These are phyloP conservation scores for Calendula officinalis DNA, from an alignment of 129 eudicot species.

Conservation along the genomic window DNA sequence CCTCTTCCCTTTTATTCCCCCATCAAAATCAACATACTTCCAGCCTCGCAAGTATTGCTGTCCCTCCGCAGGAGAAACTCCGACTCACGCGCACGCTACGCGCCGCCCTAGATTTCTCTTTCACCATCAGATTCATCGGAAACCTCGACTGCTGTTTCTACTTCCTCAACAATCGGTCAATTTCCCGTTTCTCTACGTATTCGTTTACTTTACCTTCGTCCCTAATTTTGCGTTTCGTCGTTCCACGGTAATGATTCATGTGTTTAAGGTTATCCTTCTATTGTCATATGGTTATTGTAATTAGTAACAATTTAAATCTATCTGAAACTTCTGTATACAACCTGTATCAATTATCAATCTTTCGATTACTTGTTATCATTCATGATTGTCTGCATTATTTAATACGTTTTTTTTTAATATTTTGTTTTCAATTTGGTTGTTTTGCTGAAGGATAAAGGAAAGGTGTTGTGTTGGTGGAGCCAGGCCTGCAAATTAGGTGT, in stretches of 20 bases:
- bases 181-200: background rate
- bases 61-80: conserved; percentile 14
- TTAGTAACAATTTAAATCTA: background rate
- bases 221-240: background rate
- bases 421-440: conserved; percentile 11
- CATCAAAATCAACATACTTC: conserved; percentile 19
- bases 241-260: conserved; percentile 29
- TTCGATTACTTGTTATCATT: conserved; percentile 9
- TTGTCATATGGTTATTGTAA: too few relatives aligned
- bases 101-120: conserved; percentile 15
- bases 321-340: background rate
- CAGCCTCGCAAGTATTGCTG: conserved; percentile 24
- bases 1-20: background rate
- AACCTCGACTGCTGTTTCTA: conserved; percentile 19
- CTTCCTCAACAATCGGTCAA: conserved; percentile 8
- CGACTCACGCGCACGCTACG: conserved; percentile 12
- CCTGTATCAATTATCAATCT: conserved; percentile 17
- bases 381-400: conserved; percentile 14
- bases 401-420: too few relatives aligned
- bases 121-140: conserved; percentile 8
- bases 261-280: background rate
- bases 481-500: conserved; percentile 3
- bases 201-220: background rate
- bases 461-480: conserved; percentile 18
- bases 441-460: conserved; percentile 28